Evolutionary conservation across 2,329 filamentous ascomycete species (phyloP).

Genomic region (Mariannaea sp.): DNA sequence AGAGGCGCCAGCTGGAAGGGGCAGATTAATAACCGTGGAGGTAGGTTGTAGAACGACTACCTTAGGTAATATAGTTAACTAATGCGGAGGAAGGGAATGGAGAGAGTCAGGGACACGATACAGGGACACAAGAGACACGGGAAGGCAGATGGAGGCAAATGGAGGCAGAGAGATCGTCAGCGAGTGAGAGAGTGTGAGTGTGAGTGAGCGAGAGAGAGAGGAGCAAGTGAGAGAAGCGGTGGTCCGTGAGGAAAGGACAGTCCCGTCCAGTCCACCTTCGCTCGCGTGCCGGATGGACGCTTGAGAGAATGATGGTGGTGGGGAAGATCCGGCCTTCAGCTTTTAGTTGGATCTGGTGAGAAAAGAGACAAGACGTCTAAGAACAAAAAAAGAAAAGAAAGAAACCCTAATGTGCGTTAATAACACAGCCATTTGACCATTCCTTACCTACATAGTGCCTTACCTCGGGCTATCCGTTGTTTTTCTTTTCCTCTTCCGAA

Average conservation of each 20-base stretch:
- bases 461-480: background rate
- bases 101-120: background rate
- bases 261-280: too few species aligned
- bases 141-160: constrained; percentile 4
- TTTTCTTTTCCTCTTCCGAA: background rate
- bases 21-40: background rate
- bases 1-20: background rate
- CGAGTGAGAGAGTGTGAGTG: constrained; percentile 1
- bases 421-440: background rate
- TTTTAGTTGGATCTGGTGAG: background rate
- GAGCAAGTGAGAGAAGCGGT: constrained; percentile 6
- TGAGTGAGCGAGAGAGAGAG: background rate
- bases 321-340: constrained; percentile 2
- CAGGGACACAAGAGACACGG: background rate
- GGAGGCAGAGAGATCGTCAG: background rate
- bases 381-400: background rate
- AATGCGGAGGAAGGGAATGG: too few species aligned
- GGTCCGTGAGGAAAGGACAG: constrained; percentile 11
- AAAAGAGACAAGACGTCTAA: background rate
- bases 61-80: too few species aligned
- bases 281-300: background rate
- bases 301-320: constrained; percentile 14
- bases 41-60: too few species aligned
- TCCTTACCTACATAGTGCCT: too few species aligned
- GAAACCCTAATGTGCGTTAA: background rate